Evolutionary conservation across 2,329 filamentous ascomycete species (phyloP), one percentile per base, ranked within the genome.

Genomic region (Penicillium sp.): DNA sequence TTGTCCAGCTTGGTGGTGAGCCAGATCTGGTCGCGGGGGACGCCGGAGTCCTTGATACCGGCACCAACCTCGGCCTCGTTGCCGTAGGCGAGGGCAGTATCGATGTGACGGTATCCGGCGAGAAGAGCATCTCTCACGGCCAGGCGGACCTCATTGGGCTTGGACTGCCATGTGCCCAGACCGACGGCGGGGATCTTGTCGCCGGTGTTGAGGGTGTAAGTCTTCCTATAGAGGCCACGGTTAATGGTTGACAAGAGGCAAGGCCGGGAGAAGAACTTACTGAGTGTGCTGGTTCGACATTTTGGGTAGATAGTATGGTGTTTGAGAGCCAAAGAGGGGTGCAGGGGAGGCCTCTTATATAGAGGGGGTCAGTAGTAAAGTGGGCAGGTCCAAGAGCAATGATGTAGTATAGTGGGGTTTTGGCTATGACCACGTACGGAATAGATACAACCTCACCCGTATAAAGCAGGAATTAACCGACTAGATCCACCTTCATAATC

Each of bases 1-100:
- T 87, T 87, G 81, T 85, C 86, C 31, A 88, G 75, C 72, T 88
- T 89, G 34, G 84, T 85, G n/a, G 83, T 86, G 63, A 89, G 78
- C 75, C 88, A 89, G 67, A 89, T 78, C 59, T 88, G 79, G 34
- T 83, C 78, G 49, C 87, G 80, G 60, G 86, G 86, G 14, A 90
- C 81, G 52, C 88, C 81, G 10, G 84, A 85, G 61, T 87, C 82
- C 63, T 78, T 81, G 67, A 90, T 84, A 48, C 85, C 88, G 56
- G 81, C 74, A 14, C 86, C 88, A 1, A 88, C 86, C 58, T 88
- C 86, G 47, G 79, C 79, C 70, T 88, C 87, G 63, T 88, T 90
- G 56, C 80, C 78, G 66, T 88, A 88, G 68, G 69, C 71, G 55
- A 73, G 65, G 29, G 72, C 72, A 55, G 79, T 80, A 60, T 82